phyloP scores from a whole-genome alignment of 1,139 yeast genomes.

The Yamadazyma dendronema region DNA sequence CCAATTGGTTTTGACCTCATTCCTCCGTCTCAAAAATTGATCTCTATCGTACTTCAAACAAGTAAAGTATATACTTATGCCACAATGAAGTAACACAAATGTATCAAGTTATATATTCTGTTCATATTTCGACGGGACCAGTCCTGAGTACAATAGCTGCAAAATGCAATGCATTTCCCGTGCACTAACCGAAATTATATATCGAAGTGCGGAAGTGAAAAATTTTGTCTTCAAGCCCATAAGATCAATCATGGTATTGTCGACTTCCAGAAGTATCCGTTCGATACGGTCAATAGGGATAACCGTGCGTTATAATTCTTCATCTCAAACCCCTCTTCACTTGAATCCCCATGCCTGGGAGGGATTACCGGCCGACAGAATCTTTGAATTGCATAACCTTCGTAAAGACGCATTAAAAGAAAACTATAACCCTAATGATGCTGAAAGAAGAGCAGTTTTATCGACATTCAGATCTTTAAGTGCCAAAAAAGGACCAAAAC shows the following conservation, averaged over 20 bases:
- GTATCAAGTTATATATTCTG: too few relatives aligned
- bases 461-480: slow-evolving; percentile 40
- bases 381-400: slow-evolving; percentile 58
- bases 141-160: background rate
- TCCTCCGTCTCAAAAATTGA: too few relatives aligned
- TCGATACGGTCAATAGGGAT: slow-evolving; percentile 3
- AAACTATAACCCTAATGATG: slow-evolving; percentile 53
- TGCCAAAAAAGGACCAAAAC: slow-evolving; percentile 28
- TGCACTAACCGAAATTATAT: background rate
- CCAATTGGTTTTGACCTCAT: too few relatives aligned
- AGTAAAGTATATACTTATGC: too few relatives aligned
- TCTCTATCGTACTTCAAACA: too few relatives aligned
- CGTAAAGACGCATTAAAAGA: slow-evolving; percentile 58
- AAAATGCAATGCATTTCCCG: background rate
- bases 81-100: too few relatives aligned
- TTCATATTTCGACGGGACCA: too few relatives aligned
- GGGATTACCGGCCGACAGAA: slow-evolving; percentile 61
- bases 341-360: slow-evolving; percentile 68
- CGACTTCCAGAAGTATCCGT: background rate
- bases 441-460: slow-evolving; percentile 46
- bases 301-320: slow-evolving; percentile 10
- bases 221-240: slow-evolving; percentile 1
- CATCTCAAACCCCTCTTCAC: slow-evolving; percentile 22
- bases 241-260: background rate
- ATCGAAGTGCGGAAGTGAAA: slow-evolving; percentile 7